A percentile compares a stretch with the other conserved stretches of the same genome.
phyloP scores from a whole-genome alignment of 345 rosid species.

The Camelina hispida region DNA sequence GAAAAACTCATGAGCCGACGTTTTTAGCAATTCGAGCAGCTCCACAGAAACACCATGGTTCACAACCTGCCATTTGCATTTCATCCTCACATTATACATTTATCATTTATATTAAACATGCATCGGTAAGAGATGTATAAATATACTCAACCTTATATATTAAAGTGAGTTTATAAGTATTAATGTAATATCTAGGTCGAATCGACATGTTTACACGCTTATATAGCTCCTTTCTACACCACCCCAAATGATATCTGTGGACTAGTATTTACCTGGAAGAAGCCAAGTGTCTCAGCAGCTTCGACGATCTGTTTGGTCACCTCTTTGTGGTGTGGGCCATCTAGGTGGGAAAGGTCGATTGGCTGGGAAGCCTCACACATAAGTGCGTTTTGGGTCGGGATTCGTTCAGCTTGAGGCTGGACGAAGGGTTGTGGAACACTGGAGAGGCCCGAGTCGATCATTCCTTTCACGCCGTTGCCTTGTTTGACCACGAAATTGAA shows the following conservation, averaged over 20 bases:
- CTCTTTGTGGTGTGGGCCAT: conserved; percentile 49
- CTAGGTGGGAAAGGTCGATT: conserved; percentile 54
- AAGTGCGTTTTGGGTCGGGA: conserved; percentile 39
- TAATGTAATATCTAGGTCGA: background rate
- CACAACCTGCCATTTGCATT: conserved; percentile 47
- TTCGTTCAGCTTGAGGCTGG: conserved; percentile 54
- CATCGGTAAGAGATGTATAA: background rate
- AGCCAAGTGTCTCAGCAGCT: conserved; percentile 65
- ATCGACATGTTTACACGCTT: background rate
- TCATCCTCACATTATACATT: conserved; percentile 5
- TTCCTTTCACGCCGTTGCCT: conserved; percentile 63
- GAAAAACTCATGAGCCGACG: conserved; percentile 54
- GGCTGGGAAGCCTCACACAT: conserved; percentile 33
- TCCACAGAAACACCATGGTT: conserved; percentile 60
- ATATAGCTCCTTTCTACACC: background rate
- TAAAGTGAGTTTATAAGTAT: background rate
- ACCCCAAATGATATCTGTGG: background rate
- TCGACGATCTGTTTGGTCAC: conserved; percentile 46
- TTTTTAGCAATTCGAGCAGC: conserved; percentile 52
- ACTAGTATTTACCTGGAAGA: conserved; percentile 47
- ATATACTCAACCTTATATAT: background rate
- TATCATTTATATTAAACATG: background rate
- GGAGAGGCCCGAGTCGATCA: conserved; percentile 54
- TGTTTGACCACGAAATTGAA: conserved; percentile 57
- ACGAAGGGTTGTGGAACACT: conserved; percentile 49